Evolutionary conservation across 495 filamentous ascomycete species (phyloP).

Genomic region (Neurospora terricola): DNA sequence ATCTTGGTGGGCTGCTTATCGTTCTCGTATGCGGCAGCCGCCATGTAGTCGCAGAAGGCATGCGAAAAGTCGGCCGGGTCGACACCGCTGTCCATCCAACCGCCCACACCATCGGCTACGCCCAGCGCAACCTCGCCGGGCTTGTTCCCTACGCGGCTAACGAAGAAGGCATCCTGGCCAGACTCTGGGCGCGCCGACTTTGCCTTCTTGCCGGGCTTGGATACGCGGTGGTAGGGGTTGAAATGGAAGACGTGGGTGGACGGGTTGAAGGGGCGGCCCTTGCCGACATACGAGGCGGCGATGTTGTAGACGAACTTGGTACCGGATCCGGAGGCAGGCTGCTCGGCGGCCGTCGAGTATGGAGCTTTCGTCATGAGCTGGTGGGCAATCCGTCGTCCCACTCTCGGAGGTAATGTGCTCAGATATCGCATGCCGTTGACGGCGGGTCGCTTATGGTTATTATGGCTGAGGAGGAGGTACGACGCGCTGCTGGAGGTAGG

Average conservation of each 20-base stretch:
- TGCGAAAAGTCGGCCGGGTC: conserved; percentile 95
- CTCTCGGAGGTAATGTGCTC: background rate
- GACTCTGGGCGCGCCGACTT: conserved; percentile 58
- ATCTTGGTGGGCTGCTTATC: conserved; percentile 12
- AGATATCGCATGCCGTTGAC: background rate
- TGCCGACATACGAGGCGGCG: conserved; percentile 65
- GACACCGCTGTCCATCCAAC: conserved; percentile 82
- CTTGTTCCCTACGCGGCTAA: conserved; percentile 56
- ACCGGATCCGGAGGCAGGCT: conserved; percentile 4
- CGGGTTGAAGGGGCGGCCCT: conserved; percentile 64
- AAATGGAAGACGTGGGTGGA: conserved; percentile 64
- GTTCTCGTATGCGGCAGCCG: conserved; percentile 51
- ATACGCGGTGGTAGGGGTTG: conserved; percentile 52
- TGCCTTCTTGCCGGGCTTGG: conserved; percentile 29
- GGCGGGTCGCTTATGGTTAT: background rate
- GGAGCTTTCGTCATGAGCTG: background rate
- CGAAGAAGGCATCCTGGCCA: conserved; percentile 95
- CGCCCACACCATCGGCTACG: conserved; percentile 89
- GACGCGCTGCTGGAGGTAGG: background rate
- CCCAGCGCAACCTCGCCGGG: conserved; percentile 61
- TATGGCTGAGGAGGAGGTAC: background rate
- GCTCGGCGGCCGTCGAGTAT: background rate
- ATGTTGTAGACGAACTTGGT: conserved; percentile 51
- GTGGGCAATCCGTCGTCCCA: background rate
- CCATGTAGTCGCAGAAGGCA: conserved; percentile 88